Evolutionary conservation across 2,329 filamentous ascomycete genomes (phyloP).

Genomic region (Neofusicoccum ribis): DNA sequence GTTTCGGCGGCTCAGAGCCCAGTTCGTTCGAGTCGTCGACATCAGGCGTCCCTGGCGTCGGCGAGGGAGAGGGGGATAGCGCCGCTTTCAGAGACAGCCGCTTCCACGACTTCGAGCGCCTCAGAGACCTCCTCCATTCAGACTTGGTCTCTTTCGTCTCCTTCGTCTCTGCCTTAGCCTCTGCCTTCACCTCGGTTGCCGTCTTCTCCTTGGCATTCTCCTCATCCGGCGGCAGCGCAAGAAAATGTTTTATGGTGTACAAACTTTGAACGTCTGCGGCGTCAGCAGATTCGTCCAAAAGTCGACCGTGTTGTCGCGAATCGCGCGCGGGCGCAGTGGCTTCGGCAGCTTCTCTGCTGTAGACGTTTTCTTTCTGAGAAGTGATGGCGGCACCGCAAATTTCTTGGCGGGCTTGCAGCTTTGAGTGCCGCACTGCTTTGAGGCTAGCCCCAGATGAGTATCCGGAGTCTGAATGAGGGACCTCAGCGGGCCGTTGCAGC

Average conservation of each 20-base stretch:
- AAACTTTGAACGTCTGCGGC: background rate
- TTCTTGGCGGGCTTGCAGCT: background rate
- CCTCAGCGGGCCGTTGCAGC: conserved; percentile 5
- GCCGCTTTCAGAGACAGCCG: background rate
- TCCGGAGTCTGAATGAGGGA: conserved; percentile 37
- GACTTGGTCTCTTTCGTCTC: background rate
- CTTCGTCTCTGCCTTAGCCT: background rate
- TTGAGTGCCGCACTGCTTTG: conserved; percentile 6
- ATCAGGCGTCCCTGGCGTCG: background rate
- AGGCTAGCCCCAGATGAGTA: conserved; percentile 41
- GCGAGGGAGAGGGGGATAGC: background rate
- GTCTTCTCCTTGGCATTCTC: background rate
- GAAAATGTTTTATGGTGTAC: background rate
- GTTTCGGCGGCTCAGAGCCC: background rate
- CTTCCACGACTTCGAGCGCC: conserved; percentile 14
- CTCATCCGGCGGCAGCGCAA: background rate
- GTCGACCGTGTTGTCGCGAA: background rate
- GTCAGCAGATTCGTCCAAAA: background rate
- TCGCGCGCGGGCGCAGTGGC: background rate
- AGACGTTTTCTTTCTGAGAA: background rate
- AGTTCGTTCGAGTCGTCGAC: background rate
- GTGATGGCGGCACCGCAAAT: background rate
- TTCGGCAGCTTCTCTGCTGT: background rate
- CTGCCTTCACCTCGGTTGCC: background rate
- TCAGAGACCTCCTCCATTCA: conserved; percentile 1